A percentile compares a stretch with the other conserved stretches of the same genome.
Conservation (phyloP, 257 asterid species). For the Echites panduratus region DNA sequence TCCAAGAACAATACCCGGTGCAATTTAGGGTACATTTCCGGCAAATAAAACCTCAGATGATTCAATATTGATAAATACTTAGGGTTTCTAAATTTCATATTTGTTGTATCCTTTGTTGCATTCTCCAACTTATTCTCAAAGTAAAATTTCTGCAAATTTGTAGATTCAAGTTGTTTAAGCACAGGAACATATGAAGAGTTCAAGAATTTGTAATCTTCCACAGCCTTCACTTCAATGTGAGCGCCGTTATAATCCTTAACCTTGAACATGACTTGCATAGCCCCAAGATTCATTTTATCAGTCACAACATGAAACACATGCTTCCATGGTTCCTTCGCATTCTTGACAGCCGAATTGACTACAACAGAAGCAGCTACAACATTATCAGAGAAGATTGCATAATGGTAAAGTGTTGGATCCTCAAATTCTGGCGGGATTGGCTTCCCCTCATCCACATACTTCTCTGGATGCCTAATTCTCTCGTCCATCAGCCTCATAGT, state of each 20-base stretch:
- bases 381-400: constrained; percentile 52
- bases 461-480: constrained; percentile 31
- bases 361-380: constrained; percentile 56
- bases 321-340: constrained; percentile 43
- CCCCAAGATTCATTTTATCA: constrained; percentile 53
- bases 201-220: constrained; percentile 38
- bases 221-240: constrained; percentile 45
- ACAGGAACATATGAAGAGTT: constrained; percentile 44
- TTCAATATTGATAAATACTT: constrained; percentile 31
- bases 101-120: constrained; percentile 39
- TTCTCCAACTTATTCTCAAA: constrained; percentile 41
- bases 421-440: constrained; percentile 36
- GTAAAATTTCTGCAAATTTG: constrained; percentile 36
- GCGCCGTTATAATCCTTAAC: constrained; percentile 35
- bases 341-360: constrained; percentile 44
- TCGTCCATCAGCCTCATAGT: constrained; percentile 48
- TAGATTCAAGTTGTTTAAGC: constrained; percentile 37
- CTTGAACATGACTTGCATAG: constrained; percentile 57
- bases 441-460: constrained; percentile 39
- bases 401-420: constrained; percentile 46
- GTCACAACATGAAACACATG: constrained; percentile 56
- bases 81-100: constrained; percentile 45
- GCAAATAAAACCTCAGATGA: constrained; percentile 44
- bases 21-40: constrained; percentile 40
- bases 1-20: constrained; percentile 41